Percentiles rank a stretch among this genome's conserved stretches.
Evolutionary conservation across 1,284 basidiomycete genomes (phyloP).

Genomic region (Moesziomyces globuligerus): DNA sequence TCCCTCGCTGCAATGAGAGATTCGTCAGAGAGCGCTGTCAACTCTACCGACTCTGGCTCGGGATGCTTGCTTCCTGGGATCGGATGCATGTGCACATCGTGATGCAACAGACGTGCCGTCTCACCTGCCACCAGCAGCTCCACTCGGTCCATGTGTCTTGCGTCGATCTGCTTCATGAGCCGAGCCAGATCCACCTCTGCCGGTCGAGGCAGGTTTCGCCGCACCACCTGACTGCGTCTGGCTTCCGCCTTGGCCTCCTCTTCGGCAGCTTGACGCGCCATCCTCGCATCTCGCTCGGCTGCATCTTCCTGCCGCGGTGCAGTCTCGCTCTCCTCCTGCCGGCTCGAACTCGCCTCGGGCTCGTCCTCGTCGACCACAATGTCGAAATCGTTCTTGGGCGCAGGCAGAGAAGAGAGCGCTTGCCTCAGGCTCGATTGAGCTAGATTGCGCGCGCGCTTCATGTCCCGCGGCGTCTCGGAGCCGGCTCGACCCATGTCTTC

Average conservation of each 20-base stretch:
- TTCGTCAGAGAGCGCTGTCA: constrained; percentile 81
- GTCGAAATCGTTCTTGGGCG: constrained; percentile 98
- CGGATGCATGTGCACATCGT: constrained; percentile 89
- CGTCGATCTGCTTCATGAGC: constrained; percentile 71
- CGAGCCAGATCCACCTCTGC: constrained; percentile 79
- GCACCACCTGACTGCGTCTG: constrained; percentile 82
- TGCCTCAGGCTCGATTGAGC: constrained; percentile 74
- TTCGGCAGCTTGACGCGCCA: constrained; percentile 75
- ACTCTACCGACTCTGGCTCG: constrained; percentile 79
- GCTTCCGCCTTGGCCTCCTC: constrained; percentile 79
- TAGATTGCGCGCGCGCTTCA: constrained; percentile 32
- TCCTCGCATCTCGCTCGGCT: constrained; percentile 85
- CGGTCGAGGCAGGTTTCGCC: constrained; percentile 85
- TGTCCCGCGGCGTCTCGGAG: constrained; percentile 50
- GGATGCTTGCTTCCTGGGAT: constrained; percentile 82
- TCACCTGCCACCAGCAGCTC: constrained; percentile 81
- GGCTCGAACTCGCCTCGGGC: constrained; percentile 6
- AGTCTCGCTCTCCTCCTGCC: constrained; percentile 9
- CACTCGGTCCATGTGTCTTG: constrained; percentile 68
- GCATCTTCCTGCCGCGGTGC: constrained; percentile 74
- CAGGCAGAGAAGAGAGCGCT: constrained; percentile 85
- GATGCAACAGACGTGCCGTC: constrained; percentile 80
- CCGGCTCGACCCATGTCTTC: constrained; percentile 31
- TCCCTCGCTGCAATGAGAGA: constrained; percentile 78
- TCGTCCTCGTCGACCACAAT: constrained; percentile 78